A percentile compares a stretch with the other conserved stretches of the same genome.
phyloP scores from a whole-genome alignment of 768 basidiomycete species.

The Boletus speciosus region DNA sequence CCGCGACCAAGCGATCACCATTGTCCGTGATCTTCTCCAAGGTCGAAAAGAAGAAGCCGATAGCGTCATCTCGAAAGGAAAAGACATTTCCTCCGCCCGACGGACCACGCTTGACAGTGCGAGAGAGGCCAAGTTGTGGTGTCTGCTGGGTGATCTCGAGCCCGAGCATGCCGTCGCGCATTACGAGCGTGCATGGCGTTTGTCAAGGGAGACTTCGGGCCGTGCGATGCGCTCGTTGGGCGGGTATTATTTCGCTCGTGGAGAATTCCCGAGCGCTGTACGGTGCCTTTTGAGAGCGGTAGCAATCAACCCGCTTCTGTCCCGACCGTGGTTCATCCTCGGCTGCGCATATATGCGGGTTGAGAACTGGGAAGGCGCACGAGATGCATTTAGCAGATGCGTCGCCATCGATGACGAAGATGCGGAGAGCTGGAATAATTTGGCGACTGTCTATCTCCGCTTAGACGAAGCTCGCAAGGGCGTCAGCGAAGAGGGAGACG shows the following conservation, averaged over 20 bases:
- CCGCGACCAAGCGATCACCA: slow-evolving; percentile 68
- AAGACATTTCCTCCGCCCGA: slow-evolving; percentile 41
- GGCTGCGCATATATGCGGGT: slow-evolving; percentile 83
- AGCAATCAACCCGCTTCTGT: slow-evolving; percentile 81
- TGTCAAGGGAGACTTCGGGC: slow-evolving; percentile 78
- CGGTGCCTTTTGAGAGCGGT: slow-evolving; percentile 70
- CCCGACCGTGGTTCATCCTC: slow-evolving; percentile 95
- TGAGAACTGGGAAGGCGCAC: slow-evolving; percentile 82
- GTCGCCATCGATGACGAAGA: slow-evolving; percentile 94
- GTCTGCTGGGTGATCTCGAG: slow-evolving; percentile 90
- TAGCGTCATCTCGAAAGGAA: slow-evolving; percentile 58
- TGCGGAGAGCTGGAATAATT: slow-evolving; percentile 96
- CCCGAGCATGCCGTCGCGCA: slow-evolving; percentile 63
- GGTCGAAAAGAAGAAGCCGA: slow-evolving; percentile 85
- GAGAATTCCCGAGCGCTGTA: slow-evolving; percentile 61
- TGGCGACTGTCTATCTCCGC: slow-evolving; percentile 91
- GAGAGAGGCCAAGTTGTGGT: slow-evolving; percentile 90
- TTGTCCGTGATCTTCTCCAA: slow-evolving; percentile 83
- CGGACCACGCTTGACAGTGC: slow-evolving; percentile 53
- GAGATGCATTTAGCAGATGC: slow-evolving; percentile 79
- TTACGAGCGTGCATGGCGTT: slow-evolving; percentile 80
- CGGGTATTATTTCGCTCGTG: slow-evolving; percentile 70
- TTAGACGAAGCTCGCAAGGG: slow-evolving; percentile 48
- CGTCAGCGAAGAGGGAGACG: slow-evolving; percentile 29
- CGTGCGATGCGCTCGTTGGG: slow-evolving; percentile 92